A percentile compares a stretch with the other conserved stretches of the same genome.
phyloP scores from a whole-genome alignment of 768 basidiomycete species.

The Amyloporia xantha region DNA sequence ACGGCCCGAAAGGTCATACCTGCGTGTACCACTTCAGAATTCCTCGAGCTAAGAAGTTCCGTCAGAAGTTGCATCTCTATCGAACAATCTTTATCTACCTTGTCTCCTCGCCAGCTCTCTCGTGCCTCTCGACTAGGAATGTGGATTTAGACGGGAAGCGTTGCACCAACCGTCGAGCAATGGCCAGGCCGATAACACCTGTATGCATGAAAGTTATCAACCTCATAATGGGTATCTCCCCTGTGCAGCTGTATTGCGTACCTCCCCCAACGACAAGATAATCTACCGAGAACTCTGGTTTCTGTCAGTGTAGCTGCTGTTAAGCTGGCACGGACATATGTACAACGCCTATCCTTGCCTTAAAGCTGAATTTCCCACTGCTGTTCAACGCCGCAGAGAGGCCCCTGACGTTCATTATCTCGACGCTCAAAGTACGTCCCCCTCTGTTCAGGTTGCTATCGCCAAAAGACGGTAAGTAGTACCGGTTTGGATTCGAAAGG shows the following conservation, averaged over 20 bases:
- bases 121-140: slow-evolving; percentile 75
- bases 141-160: slow-evolving; percentile 64
- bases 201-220: no score
- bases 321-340: not conserved
- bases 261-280: slow-evolving; percentile 88
- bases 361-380: slow-evolving; percentile 51
- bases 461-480: not conserved
- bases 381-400: slow-evolving; percentile 58
- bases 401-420: slow-evolving; percentile 22
- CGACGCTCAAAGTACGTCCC: not conserved
- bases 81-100: slow-evolving; percentile 6
- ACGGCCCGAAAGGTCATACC: slow-evolving; percentile 34
- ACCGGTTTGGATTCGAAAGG: not conserved
- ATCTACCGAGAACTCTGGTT: slow-evolving; percentile 70
- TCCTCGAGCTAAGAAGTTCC: slow-evolving; percentile 88
- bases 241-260: slow-evolving; percentile 21
- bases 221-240: no score
- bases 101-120: slow-evolving; percentile 81
- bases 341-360: slow-evolving; percentile 32
- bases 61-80: no score
- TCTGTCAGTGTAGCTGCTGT: slow-evolving; percentile 25
- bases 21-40: slow-evolving; percentile 93
- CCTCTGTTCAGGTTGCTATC: no score
- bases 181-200: slow-evolving; percentile 83
- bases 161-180: slow-evolving; percentile 67